Percentiles rank a stretch among this genome's conserved stretches.
These are phyloP conservation scores for Colletotrichum australisinense DNA, from an alignment of 2,329 filamentous ascomycete genomes.

Conservation along the genomic window DNA sequence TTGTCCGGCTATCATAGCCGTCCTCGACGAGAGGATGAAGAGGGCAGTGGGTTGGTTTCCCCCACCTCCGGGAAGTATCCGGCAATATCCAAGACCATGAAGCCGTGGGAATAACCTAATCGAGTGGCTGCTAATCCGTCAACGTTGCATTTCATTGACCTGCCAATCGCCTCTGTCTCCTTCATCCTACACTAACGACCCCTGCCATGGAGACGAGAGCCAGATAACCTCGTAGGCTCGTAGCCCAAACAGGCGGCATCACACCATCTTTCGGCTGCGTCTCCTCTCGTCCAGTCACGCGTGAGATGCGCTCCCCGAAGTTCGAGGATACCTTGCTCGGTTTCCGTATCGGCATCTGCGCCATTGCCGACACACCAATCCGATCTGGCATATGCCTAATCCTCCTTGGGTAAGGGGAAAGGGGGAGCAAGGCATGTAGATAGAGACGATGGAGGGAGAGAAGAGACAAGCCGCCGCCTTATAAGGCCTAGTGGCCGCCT, in stretches of 20 bases:
- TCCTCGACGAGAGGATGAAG: background rate
- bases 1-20: background rate
- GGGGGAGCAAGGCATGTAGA: background rate
- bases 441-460: background rate
- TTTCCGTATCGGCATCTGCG: constrained; percentile 5
- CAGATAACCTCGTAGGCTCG: background rate
- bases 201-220: background rate
- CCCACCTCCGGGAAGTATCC: constrained; percentile 4
- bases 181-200: background rate
- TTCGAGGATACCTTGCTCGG: background rate
- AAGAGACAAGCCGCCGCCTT: background rate
- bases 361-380: constrained; percentile 11
- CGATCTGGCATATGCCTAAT: background rate
- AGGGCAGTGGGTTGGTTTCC: background rate
- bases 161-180: background rate
- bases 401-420: background rate
- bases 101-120: background rate
- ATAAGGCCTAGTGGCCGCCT: constrained; percentile 25
- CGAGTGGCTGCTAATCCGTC: background rate
- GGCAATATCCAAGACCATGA: background rate
- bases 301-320: background rate
- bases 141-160: background rate
- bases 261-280: constrained; percentile 2
- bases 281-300: background rate
- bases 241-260: constrained; percentile 15